These are phyloP conservation scores for Termitomyces heimii DNA, from an alignment of 768 basidiomycete genomes.

Conservation along the genomic window DNA sequence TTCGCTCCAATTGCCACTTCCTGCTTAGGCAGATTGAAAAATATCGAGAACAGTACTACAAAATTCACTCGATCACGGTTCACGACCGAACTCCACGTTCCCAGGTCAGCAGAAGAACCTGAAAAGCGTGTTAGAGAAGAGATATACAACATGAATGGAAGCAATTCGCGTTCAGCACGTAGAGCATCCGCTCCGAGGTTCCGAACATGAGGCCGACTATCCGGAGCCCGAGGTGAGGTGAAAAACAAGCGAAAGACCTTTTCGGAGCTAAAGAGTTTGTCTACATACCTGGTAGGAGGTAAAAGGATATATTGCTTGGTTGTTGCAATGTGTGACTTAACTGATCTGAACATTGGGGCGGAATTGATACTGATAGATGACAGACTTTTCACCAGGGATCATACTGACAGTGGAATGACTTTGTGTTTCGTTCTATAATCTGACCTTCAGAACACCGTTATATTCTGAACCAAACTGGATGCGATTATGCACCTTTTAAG, in stretches of 20 bases:
- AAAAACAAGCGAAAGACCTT: background rate
- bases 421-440: background rate
- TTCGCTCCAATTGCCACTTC: background rate
- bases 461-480: background rate
- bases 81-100: background rate
- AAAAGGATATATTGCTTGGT: conserved; percentile 3
- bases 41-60: background rate
- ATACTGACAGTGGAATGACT: background rate
- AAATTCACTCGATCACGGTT: background rate
- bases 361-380: background rate
- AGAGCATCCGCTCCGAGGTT: background rate
- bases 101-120: background rate
- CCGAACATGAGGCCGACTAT: background rate
- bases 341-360: background rate
- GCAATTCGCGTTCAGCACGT: background rate
- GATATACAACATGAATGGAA: conserved; percentile 2
- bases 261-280: background rate
- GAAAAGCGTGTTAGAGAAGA: background rate
- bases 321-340: background rate
- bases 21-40: background rate
- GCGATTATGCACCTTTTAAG: background rate
- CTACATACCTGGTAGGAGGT: background rate
- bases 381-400: too few species aligned
- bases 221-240: background rate
- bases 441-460: background rate